Base-by-base conservation (phyloP, 2,329 filamentous ascomycete species). In the Alternaria alternata region DNA sequence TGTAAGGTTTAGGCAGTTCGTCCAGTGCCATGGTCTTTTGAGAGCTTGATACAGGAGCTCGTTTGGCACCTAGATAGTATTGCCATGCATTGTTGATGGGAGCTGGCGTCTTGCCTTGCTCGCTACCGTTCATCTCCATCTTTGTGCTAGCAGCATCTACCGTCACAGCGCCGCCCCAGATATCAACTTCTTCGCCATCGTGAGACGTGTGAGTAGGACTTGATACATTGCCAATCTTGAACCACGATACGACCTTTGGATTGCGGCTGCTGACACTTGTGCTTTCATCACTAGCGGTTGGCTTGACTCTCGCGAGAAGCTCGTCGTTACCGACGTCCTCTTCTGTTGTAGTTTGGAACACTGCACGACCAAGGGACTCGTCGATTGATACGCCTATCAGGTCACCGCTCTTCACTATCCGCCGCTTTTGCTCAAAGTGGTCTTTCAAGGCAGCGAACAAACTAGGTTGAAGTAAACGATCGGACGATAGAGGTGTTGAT, bases 121-220 rank as follows among this genome's bases (percentile, higher is more conserved):
- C 92, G 65, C 91, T 96, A 4, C 95, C 95, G 36, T 94, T 93
- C 73, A 96, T 93, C 59, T 94, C 91, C 84, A 98, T 94, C 61
- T 93, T 91, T 4, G 96, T 96, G 59, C 89, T 91, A 7, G 90
- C 87, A 44, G 92, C 91, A 76, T 98, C 94, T 49, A 99, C 92
- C 47, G 90, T 90, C 3, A 91, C 92, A 39, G 94, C 89, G 1
- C 91, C 91, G 38, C 92, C 93, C 95, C 95, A 99, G 8, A 89
- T 82, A 53, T 91, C 89, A 49, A 89, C 87, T 4, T 87, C 86
- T 34, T 88, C 86, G n/a, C 86, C 83, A 7, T 86, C 71, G 72
- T 83, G 68, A 82, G 89, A 68, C 81, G 88, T 73, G 82, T 80
- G 78, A 11, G 79, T 68, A 7, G 75, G 69, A n/a, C 79, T 76